Evolutionary conservation across 257 asterid genomes (phyloP), one percentile per base, ranked within the genome.

Genomic region (Przewalskia tangutica): DNA sequence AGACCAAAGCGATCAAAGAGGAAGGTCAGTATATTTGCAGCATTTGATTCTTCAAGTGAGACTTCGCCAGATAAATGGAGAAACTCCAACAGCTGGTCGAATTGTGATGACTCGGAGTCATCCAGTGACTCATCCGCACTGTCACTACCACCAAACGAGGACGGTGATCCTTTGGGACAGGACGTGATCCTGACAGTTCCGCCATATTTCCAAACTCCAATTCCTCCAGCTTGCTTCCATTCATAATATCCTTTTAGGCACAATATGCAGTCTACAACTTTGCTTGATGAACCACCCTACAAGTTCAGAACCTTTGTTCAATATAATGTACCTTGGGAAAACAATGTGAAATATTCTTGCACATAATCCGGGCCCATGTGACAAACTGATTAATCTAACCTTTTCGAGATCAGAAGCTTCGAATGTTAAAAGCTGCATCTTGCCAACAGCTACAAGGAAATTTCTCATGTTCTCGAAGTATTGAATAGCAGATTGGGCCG

Each of bases 401-500:
- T 94, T 93, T 85, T 94, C 98, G 10, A 94, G 89, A 86, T 94
- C 96, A 80, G 98, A 93, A 6, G 97, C 97, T 87, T 91, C 98
- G 62, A 93, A 94, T 0, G 98, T 92, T 56, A 94, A 89, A 27
- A 94, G 95, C 90, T 92, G 93, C 97, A 93, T 92, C 51, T 87
- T 87, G 44, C 90, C 98, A 68, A 94, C 97, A 66, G 98, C 98
- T 54, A 86, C 91, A 8, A 95, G 92, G 48, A 95, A 95, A 80
- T 95, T 95, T 88, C 98, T 91, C 89, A 90, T 91, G 87, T 95
- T 95, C 90, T 95, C 98, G 51, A 95, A 95, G 81, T 93, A 95
- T 87, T 95, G 98, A 85, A 95, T 95, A 8, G 98, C 98, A 64
- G 94, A 95, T 73, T 95, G 97, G n/a, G 98, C 98, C 6, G 98